Percentiles rank a stretch among this genome's conserved stretches.
Evolutionary conservation across 1,284 basidiomycete species (phyloP).

Genomic region (Pholiota adiposa): DNA sequence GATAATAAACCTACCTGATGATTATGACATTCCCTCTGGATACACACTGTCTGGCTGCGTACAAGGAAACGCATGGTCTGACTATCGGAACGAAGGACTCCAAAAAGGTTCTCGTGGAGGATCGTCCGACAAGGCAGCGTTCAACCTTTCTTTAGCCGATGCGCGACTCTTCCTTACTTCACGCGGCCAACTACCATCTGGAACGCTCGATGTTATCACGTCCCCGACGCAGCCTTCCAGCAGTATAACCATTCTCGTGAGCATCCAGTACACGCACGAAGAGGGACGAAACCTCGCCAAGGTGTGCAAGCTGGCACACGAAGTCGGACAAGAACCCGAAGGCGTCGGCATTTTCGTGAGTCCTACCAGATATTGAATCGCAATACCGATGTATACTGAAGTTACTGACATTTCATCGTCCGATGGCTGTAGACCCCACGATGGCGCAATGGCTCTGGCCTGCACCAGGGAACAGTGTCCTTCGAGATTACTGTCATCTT

Average conservation of each 20-base stretch:
- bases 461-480: conserved; percentile 24
- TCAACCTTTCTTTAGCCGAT: conserved; percentile 39
- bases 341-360: conserved; percentile 48
- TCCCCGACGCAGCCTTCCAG: conserved; percentile 28
- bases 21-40: conserved; percentile 1
- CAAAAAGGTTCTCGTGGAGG: no score
- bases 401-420: no score
- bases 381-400: no score
- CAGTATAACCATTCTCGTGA: conserved; percentile 36
- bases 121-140: no score
- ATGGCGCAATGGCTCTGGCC: background rate
- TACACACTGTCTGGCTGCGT: background rate
- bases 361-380: no score
- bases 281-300: conserved; percentile 32
- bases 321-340: conserved; percentile 20
- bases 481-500: conserved; percentile 40
- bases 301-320: conserved; percentile 36
- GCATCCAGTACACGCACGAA: conserved; percentile 30
- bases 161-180: conserved; percentile 42
- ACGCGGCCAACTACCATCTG: conserved; percentile 35
- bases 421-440: conserved; percentile 10
- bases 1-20: background rate
- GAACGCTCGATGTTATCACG: conserved; percentile 32
- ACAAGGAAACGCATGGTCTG: background rate
- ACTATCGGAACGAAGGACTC: background rate